Evolutionary conservation across 2,329 filamentous ascomycete species (phyloP).

Genomic region (Truncatella angustata): DNA sequence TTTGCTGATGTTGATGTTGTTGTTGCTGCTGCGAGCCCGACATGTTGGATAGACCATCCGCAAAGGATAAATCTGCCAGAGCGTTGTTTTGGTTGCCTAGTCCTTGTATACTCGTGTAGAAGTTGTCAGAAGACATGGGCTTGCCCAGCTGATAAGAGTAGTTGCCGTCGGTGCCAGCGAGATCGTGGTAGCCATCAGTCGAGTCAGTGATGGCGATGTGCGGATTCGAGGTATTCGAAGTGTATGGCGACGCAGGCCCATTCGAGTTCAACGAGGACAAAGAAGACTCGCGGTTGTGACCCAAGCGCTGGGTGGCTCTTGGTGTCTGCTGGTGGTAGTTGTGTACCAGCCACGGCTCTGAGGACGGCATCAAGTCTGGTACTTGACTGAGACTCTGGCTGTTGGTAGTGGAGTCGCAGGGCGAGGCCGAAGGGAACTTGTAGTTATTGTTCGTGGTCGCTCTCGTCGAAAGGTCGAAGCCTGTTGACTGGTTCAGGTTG

Average conservation of each 20-base stretch:
- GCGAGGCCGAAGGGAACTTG: conserved; percentile 25
- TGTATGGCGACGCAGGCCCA: conserved; percentile 59
- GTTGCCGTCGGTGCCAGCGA: conserved; percentile 35
- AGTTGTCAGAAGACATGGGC: conserved; percentile 30
- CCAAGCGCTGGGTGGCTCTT: conserved; percentile 29
- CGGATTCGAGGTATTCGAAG: conserved; percentile 53
- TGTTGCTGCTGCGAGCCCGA: conserved; percentile 33
- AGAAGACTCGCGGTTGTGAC: conserved; percentile 60
- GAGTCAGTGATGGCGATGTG: conserved; percentile 56
- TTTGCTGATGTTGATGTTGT: conserved; percentile 35
- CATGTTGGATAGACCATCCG: conserved; percentile 17
- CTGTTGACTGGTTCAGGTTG: conserved; percentile 4
- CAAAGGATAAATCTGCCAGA: conserved; percentile 31
- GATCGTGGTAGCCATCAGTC: conserved; percentile 43
- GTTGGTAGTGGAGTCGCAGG: conserved; percentile 18
- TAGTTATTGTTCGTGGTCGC: conserved; percentile 25
- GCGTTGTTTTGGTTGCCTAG: conserved; percentile 35
- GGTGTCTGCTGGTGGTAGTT: conserved; percentile 24
- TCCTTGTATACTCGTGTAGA: conserved; percentile 36
- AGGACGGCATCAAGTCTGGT: conserved; percentile 29
- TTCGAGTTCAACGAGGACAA: conserved; percentile 59
- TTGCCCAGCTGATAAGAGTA: conserved; percentile 49
- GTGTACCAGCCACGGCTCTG: conserved; percentile 24
- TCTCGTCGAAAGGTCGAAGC: conserved; percentile 23
- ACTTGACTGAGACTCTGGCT: conserved; percentile 24